Evolutionary conservation across 192 early-diverging fungal species (phyloP).

Genomic region (Backusella parvicylindrica): DNA sequence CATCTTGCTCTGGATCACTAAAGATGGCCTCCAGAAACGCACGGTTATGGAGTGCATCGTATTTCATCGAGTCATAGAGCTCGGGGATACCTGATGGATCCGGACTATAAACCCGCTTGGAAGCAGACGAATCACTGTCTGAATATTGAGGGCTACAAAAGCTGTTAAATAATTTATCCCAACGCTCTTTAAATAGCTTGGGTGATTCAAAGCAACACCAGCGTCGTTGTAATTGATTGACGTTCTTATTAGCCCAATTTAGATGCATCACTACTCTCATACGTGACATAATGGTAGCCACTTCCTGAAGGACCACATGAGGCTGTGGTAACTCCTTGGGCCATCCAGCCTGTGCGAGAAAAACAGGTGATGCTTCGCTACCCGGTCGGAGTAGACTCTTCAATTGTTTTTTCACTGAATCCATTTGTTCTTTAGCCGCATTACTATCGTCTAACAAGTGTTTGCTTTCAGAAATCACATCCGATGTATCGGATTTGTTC

Average conservation of each 20-base stretch:
- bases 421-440: conserved; percentile 93
- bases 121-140: conserved; percentile 6
- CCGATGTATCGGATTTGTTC: conserved; percentile 51
- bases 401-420: conserved; percentile 77
- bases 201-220: conserved; percentile 94
- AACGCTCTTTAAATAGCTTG: conserved; percentile 84
- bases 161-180: conserved; percentile 95
- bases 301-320: conserved; percentile 54
- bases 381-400: conserved; percentile 38
- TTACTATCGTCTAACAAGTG: conserved; percentile 95
- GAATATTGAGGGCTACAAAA: conserved; percentile 55
- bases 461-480: conserved; percentile 70
- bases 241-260: conserved; percentile 62
- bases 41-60: conserved; percentile 96
- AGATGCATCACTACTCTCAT: conserved; percentile 73
- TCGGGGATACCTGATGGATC: conserved; percentile 89
- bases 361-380: conserved; percentile 14
- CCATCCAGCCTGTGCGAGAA: conserved; percentile 35
- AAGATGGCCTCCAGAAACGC: conserved; percentile 76
- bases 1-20: conserved; percentile 31
- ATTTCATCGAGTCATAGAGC: conserved; percentile 94
- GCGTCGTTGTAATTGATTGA: conserved; percentile 60
- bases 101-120: neutral
- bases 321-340: conserved; percentile 38
- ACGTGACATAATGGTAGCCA: conserved; percentile 63